phyloP scores from a whole-genome alignment of 2,329 filamentous ascomycete genomes.

The Fusarium sp. region DNA sequence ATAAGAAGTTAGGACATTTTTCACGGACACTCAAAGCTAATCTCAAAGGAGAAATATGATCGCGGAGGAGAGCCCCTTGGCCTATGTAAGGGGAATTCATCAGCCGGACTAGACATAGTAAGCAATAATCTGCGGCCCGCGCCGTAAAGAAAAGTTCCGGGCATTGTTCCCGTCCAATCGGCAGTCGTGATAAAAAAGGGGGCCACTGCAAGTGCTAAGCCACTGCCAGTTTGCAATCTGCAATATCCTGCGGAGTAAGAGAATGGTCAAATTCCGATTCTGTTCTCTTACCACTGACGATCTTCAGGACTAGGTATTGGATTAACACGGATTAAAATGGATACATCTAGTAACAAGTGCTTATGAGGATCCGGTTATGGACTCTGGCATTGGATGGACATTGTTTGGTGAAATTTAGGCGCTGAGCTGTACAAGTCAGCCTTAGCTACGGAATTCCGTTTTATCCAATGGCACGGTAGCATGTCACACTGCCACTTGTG shows the following conservation, averaged over 20 bases:
- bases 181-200: neutral
- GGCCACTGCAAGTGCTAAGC: too few relatives aligned
- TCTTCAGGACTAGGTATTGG: neutral
- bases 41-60: neutral
- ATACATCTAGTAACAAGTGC: neutral
- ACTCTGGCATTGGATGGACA: neutral
- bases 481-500: neutral
- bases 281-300: neutral
- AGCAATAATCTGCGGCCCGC: slow-evolving; percentile 5
- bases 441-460: too few relatives aligned
- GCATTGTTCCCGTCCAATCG: neutral
- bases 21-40: neutral
- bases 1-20: neutral
- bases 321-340: too few relatives aligned
- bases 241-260: too few relatives aligned
- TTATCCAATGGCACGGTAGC: too few relatives aligned
- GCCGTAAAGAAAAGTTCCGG: slow-evolving; percentile 3
- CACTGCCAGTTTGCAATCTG: too few relatives aligned
- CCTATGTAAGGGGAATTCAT: neutral
- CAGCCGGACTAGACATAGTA: neutral
- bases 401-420: neutral
- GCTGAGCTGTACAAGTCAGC: neutral
- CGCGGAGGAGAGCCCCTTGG: neutral
- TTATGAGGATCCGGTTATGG: neutral
- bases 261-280: neutral